Evolutionary conservation across 495 filamentous ascomycete genomes (phyloP), one percentile per base, ranked within the genome.

Genomic region (Pyrenula aspistea): DNA sequence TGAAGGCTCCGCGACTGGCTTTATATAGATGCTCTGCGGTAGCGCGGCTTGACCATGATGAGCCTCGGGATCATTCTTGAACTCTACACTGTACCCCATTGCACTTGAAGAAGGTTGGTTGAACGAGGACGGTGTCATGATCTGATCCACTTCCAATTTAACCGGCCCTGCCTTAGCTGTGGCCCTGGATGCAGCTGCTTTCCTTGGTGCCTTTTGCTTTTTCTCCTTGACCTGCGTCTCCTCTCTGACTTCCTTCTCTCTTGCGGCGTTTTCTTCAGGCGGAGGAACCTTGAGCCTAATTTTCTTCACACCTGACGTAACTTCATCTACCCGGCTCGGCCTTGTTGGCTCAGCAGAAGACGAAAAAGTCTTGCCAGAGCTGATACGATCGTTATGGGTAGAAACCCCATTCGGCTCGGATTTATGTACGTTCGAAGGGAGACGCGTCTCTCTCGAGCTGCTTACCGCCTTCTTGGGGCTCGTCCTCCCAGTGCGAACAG

Each of bases 251-350:
- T 73, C 70, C 24, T 67, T 69, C 61, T 82, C 77, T 25, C 77
- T 71, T 3, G 78, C 79, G 31, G 87, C 85, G 55, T 84, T 77
- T 63, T 88, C 84, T 56, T 89, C 83, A 22, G 84, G 81, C 0
- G 85, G 81, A 0, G 87, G 74, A 48, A 92, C 73, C 49, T 83
- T 88, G 52, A 94, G 73, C 62, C 85, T 91, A 60, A 94, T 83
- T 60, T 83, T 86, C 62, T 84, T 84, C 67, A 92, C 76, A 12
- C 81, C 81, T n/a, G 76, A 73, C 0, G 86, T 77, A 25, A 93
- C 69, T 21, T 68, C 72, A 53, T 91, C 85, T 21, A 91, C 65
- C 49, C 78, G 78, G 42, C 31, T 42, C 4, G 31, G 31, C 15
- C 15, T 42, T 15, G 31, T 15, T 8, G 31, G 8, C 31, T 15